Percentiles rank a stretch among this genome's conserved stretches.
phyloP scores from a whole-genome alignment of 805 yeast genomes.

The Yarrowia sp. region DNA sequence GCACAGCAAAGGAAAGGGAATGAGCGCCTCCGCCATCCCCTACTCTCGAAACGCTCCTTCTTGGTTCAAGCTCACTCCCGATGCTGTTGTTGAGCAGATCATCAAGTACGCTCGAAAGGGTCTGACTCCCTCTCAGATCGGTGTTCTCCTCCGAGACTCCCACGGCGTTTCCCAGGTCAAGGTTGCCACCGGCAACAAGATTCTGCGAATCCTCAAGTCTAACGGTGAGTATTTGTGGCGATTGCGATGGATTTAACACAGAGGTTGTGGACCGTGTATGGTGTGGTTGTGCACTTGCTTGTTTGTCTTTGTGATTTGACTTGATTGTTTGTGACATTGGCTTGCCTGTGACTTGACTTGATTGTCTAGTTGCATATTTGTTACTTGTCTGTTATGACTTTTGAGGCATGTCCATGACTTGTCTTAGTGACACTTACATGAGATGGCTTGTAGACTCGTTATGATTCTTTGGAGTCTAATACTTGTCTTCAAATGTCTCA shows the following conservation, averaged over 20 bases:
- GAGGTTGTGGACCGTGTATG: constrained; percentile 18
- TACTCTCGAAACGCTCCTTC: constrained; percentile 98
- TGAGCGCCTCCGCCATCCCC: constrained; percentile 97
- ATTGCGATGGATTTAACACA: not conserved
- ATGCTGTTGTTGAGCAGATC: constrained; percentile 95
- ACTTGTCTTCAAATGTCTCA: too few relatives aligned
- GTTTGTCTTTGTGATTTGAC: not conserved
- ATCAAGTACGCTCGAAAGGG: constrained; percentile 99
- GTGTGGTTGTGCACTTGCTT: too few relatives aligned
- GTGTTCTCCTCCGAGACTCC: constrained; percentile 99
- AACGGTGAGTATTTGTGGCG: constrained; percentile 61
- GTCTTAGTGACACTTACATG: too few relatives aligned
- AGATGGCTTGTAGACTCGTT: too few relatives aligned
- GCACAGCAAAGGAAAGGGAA: constrained; percentile 99
- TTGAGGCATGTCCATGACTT: too few relatives aligned
- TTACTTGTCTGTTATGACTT: too few relatives aligned
- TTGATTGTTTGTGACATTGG: too few relatives aligned
- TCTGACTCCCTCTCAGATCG: constrained; percentile 98
- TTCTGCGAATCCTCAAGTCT: constrained; percentile 97
- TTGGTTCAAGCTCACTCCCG: constrained; percentile 98
- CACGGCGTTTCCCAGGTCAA: constrained; percentile 99
- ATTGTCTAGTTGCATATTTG: too few relatives aligned
- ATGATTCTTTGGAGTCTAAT: too few relatives aligned
- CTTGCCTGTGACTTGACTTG: too few relatives aligned
- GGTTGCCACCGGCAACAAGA: constrained; percentile 98